phyloP scores from a whole-genome alignment of 2,329 filamentous ascomycete species.

The Xylariaceae sp. region DNA sequence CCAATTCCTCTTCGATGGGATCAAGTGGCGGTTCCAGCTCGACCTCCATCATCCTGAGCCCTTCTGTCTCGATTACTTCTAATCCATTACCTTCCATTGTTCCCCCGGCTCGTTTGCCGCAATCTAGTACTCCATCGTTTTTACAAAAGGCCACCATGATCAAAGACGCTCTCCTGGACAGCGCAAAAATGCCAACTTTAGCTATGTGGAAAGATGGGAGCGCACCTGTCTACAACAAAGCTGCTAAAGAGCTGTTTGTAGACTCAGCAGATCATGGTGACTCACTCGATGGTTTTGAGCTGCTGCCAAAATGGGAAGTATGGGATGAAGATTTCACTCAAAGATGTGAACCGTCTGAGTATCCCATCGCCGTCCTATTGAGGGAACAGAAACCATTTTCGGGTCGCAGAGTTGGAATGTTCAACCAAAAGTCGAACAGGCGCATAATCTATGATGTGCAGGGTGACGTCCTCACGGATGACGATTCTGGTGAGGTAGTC shows the following conservation, averaged over 20 bases:
- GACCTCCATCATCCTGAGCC: constrained; percentile 44
- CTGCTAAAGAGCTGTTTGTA: constrained; percentile 51
- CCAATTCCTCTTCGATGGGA: constrained; percentile 43
- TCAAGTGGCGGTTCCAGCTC: constrained; percentile 48
- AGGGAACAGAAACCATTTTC: constrained; percentile 57
- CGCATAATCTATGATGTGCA: constrained; percentile 60
- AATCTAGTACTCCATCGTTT: constrained; percentile 58
- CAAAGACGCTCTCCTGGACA: constrained; percentile 74
- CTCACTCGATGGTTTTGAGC: constrained; percentile 49
- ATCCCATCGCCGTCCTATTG: constrained; percentile 63
- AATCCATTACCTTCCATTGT: constrained; percentile 64
- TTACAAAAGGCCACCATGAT: constrained; percentile 70
- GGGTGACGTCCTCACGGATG: constrained; percentile 65
- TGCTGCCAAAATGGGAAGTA: constrained; percentile 57
- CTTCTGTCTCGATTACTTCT: constrained; percentile 50
- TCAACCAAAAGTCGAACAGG: constrained; percentile 48
- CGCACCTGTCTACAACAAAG: constrained; percentile 69
- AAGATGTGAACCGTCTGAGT: constrained; percentile 54
- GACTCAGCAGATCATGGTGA: constrained; percentile 38
- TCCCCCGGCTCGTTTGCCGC: constrained; percentile 53
- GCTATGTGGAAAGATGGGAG: constrained; percentile 79
- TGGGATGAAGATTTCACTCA: constrained; percentile 65
- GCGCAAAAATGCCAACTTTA: constrained; percentile 68
- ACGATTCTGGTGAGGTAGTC: constrained; percentile 65
- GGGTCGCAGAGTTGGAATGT: constrained; percentile 59